Base-by-base conservation (phyloP, 2,329 filamentous ascomycete genomes). In the Diplodia sapinea region DNA sequence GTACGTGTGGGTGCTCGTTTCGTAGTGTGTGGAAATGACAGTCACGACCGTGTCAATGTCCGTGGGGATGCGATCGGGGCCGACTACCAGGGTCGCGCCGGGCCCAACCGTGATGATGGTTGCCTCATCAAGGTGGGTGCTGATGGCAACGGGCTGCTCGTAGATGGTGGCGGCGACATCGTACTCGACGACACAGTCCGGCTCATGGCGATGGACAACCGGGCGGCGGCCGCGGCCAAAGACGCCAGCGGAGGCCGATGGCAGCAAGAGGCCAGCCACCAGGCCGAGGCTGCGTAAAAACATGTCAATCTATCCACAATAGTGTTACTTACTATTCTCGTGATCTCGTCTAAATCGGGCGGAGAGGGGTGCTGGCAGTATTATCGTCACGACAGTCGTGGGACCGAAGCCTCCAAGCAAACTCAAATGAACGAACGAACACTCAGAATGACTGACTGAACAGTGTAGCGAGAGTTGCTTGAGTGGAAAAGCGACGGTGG, bases 181-280 rank as follows among this genome's bases (percentile, higher is more conserved):
- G 12, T 51, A n/a, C n/a, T 59, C 64, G 54, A 66, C 64, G 2
- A 66, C 31, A 23, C 54, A 59, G 54, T 66, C 64, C 29, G 64
- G 64, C 6, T 66, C 20, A 8, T 59, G 40, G 29, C 51, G 29
- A 12, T 29, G 40, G 38, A 47, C 38, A 26, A 17, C n/a, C 26
- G 26, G 47, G n/a, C 20, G 59, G n/a, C 59, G 59, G 15, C 43
- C 43, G n/a, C 59, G 59, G 15, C 43, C 43, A 47, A 63, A 13
- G 59, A 63, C 17, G 31, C 59, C 59, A 38, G 29, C 59, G 31
- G 47, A 5, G 15, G 47, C 59, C n/a, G 43, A 29, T 26, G 59
- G 59, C 43, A 63, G 47, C 59, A 63, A 52, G 43, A 63, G 47
- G 29, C 43, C 59, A 31, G 59, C 59, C 59, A 63, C 59, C 47